Evolutionary conservation across 495 filamentous ascomycete genomes (phyloP).

Genomic region (Choiromyces venosus): DNA sequence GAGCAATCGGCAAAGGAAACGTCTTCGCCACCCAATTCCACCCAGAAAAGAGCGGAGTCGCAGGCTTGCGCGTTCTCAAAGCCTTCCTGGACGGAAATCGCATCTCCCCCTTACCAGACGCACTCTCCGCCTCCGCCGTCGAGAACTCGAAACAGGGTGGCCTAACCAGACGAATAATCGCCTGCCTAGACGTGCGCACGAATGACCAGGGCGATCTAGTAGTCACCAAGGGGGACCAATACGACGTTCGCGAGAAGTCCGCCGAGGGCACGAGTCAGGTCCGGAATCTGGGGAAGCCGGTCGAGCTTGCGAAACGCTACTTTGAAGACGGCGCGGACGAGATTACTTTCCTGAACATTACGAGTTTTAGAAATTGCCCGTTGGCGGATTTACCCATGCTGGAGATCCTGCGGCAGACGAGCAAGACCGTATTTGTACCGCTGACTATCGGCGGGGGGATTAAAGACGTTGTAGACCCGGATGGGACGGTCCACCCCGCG

Average conservation of each 20-base stretch:
- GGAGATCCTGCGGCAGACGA: slow-evolving; percentile 77
- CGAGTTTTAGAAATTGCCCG: slow-evolving; percentile 90
- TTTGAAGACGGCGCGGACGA: slow-evolving; percentile 97
- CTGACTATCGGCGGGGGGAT: slow-evolving; percentile 94
- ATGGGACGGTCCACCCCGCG: slow-evolving; percentile 79
- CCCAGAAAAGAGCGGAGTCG: slow-evolving; percentile 91
- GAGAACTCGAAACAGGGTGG: slow-evolving; percentile 50
- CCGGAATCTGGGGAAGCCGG: slow-evolving; percentile 90
- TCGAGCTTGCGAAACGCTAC: slow-evolving; percentile 88
- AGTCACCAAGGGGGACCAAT: slow-evolving; percentile 97
- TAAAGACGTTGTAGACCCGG: slow-evolving; percentile 77
- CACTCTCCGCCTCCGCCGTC: too few relatives aligned
- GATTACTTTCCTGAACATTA: slow-evolving; percentile 96
- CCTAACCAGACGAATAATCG: slow-evolving; percentile 82
- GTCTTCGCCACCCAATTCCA: slow-evolving; percentile 94
- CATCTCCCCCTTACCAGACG: slow-evolving; percentile 45
- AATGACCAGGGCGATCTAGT: slow-evolving; percentile 94
- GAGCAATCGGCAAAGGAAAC: slow-evolving; percentile 76
- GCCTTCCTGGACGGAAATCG: slow-evolving; percentile 70
- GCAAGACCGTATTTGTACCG: slow-evolving; percentile 93
- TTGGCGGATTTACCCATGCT: slow-evolving; percentile 90
- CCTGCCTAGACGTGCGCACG: slow-evolving; percentile 92
- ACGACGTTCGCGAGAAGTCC: slow-evolving; percentile 95
- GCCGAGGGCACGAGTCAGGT: slow-evolving; percentile 60
- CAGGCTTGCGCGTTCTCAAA: slow-evolving; percentile 74